These are phyloP conservation scores for Ascochyta lentis DNA, from an alignment of 2,329 filamentous ascomycete genomes.

Conservation along the genomic window DNA sequence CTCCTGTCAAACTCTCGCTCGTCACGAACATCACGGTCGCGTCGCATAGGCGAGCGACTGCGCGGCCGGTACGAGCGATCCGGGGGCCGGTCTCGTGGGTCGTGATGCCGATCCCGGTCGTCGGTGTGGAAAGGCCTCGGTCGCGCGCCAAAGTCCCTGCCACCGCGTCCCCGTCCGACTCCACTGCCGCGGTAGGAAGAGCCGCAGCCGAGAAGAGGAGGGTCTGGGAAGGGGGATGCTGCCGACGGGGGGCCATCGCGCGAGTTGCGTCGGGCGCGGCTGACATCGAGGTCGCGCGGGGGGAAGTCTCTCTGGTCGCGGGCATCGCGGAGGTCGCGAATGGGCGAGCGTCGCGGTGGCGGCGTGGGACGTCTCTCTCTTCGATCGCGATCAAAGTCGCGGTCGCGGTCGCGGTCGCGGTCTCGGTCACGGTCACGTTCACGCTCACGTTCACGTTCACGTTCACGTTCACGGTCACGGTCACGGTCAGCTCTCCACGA, in stretches of 20 bases:
- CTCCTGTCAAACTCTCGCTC: constrained; percentile 50
- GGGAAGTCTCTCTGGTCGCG: constrained; percentile 68
- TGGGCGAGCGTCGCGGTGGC: constrained; percentile 67
- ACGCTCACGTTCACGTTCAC: constrained; percentile 61
- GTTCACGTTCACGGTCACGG: constrained; percentile 58
- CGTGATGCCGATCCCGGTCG: constrained; percentile 60
- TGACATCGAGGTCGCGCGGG: constrained; percentile 70
- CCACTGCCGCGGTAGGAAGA: constrained; percentile 62
- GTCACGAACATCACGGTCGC: constrained; percentile 57
- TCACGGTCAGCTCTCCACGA: constrained; percentile 59
- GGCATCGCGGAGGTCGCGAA: constrained; percentile 61
- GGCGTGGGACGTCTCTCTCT: constrained; percentile 67
- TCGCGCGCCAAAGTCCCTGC: constrained; percentile 48
- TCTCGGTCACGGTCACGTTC: constrained; percentile 40
- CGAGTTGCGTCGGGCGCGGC: constrained; percentile 71
- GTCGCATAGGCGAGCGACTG: constrained; percentile 64
- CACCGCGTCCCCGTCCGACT: constrained; percentile 58
- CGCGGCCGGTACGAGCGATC: constrained; percentile 63
- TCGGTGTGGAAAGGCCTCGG: constrained; percentile 57
- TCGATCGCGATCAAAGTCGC: constrained; percentile 61
- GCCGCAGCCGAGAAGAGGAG: constrained; percentile 62
- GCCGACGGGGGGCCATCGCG: constrained; percentile 76
- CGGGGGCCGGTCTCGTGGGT: constrained; percentile 40
- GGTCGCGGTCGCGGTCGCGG: constrained; percentile 58
- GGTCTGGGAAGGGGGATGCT: constrained; percentile 72